Evolutionary conservation across 305 asterid species (phyloP), one percentile per base, ranked within the genome.

Genomic region (Petunia hybrid): DNA sequence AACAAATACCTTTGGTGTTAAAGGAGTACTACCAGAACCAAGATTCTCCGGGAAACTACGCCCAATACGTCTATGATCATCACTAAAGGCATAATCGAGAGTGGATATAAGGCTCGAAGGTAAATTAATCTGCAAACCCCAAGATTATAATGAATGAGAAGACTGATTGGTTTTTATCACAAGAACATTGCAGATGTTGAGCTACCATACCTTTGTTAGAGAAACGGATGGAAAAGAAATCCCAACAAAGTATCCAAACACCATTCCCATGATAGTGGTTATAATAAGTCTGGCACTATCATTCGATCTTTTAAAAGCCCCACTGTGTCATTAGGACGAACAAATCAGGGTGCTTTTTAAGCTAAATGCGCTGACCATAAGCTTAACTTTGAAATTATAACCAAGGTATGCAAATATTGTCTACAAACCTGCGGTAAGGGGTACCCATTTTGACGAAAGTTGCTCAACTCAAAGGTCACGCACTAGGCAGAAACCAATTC

Each of bases 1-100:
- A 80, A 84, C 31, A 80, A 82, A 75, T 89, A 91, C 98, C 95
- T 91, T 91, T 48, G 95, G 97, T 83, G 91, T 84, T 70, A 39
- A 56, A 81, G 94, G 95, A 82, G 90, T 84, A 87, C 91, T 89
- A 38, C 95, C 93, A 2, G 98, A 90, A 82, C 95, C 94, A 82
- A 91, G 95, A 83, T 87, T 92, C 88, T 93, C 92, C 53, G 98
- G 97, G 83, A 91, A 92, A 88, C 90, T 90, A 88, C 93, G 95
- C 56, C 45, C 73, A 53, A 61, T 65, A 79, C 22, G 82, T 40
- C 40, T 62, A 51, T 22, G 82, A 65, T 91, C 91, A 22, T 91
- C 92, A 76, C 79, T 84, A 69, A 88, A 86, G 79, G 94, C 88
- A 84, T 80, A 41, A 86, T 89, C 92, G 56, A 89, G 63, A 67